These are phyloP conservation scores for Benincasa hispida DNA, from an alignment of 306 rosid genomes.

Conservation along the genomic window DNA sequence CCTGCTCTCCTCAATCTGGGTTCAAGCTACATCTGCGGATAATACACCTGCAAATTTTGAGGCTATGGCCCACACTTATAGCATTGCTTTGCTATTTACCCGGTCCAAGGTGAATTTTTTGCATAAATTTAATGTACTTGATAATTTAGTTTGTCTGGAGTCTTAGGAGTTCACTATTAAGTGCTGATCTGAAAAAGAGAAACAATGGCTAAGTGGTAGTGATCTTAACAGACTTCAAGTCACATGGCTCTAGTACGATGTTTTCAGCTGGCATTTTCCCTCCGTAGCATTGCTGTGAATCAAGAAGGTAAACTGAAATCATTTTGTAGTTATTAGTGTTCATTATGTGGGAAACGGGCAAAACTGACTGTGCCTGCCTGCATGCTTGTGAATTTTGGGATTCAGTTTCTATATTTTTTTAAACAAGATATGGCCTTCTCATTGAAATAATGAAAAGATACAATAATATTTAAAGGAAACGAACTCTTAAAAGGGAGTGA, in stretches of 20 bases:
- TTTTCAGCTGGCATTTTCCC: conserved; percentile 89
- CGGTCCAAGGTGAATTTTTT: conserved; percentile 66
- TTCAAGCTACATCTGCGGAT: conserved; percentile 80
- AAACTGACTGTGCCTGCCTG: background rate
- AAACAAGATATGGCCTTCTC: background rate
- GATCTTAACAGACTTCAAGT: conserved; percentile 48
- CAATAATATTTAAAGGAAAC: background rate
- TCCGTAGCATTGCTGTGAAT: conserved; percentile 47
- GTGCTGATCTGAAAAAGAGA: background rate
- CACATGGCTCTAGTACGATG: conserved; percentile 69
- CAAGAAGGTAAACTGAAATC: conserved; percentile 45
- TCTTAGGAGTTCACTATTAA: background rate
- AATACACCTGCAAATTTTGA: conserved; percentile 61
- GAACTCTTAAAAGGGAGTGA: background rate
- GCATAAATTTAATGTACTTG: conserved; percentile 4
- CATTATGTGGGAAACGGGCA: background rate
- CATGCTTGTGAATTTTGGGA: background rate
- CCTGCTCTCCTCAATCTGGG: conserved; percentile 91
- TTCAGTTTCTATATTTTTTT: background rate
- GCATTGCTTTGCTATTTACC: conserved; percentile 62
- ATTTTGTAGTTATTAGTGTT: background rate
- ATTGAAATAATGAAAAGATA: background rate
- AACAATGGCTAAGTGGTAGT: background rate
- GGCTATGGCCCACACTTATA: conserved; percentile 85
- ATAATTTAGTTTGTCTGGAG: background rate